A percentile compares a stretch with the other conserved stretches of the same genome.
Conservation (phyloP, 805 yeast species). For the Candida xyloterini region DNA sequence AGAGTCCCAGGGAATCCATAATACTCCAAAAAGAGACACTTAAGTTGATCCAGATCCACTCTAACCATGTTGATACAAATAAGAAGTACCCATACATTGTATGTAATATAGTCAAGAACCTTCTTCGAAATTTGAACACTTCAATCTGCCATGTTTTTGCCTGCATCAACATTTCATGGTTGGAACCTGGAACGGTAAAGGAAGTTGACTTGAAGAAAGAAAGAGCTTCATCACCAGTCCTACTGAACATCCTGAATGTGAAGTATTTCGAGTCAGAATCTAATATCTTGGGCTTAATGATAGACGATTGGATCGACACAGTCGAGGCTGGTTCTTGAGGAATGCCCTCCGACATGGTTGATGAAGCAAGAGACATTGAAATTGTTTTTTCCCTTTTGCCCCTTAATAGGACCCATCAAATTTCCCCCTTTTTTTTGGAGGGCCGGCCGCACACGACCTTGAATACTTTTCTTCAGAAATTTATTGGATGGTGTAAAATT, state of each 20-base stretch:
- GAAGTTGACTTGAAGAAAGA: constrained; percentile 1
- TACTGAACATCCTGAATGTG: constrained; percentile 23
- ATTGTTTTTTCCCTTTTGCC: not conserved
- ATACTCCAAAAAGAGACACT: constrained; percentile 21
- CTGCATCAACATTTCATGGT: constrained; percentile 12
- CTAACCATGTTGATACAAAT: not conserved
- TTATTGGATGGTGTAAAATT: no score
- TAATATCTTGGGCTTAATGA: constrained; percentile 27
- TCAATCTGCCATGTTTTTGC: constrained; percentile 14
- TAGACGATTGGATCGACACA: constrained; percentile 26
- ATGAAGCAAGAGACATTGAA: not conserved
- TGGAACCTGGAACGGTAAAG: constrained; percentile 22
- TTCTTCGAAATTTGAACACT: constrained; percentile 18
- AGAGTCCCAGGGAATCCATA: constrained; percentile 12
- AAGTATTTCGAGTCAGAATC: constrained; percentile 23
- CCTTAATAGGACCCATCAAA: constrained; percentile 6
- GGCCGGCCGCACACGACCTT: constrained; percentile 10
- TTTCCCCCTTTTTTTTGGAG: constrained; percentile 1
- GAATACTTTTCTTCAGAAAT: no score
- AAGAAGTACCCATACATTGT: constrained; percentile 7
- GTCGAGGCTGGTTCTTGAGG: constrained; percentile 13
- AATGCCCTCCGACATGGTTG: constrained; percentile 2
- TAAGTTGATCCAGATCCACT: constrained; percentile 2
- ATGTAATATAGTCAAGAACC: constrained; percentile 12
- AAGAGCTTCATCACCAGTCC: constrained; percentile 6